Evolutionary conservation across 2,329 filamentous ascomycete species (phyloP), one percentile per base, ranked within the genome.

Genomic region (Talaromyces atroroseus): DNA sequence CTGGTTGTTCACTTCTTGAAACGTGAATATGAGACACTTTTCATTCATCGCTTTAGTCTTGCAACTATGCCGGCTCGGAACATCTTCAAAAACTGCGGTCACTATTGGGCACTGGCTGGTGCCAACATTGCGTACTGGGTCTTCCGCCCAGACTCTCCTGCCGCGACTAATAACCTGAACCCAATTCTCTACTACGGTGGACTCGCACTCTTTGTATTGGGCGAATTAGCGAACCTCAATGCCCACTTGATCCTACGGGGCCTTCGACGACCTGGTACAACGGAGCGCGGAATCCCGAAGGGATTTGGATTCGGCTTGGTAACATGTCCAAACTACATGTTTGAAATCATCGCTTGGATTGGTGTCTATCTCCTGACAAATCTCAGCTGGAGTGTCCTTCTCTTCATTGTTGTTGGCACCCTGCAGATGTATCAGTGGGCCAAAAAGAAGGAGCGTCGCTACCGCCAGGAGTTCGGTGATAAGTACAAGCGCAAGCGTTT

Each of bases 301-400:
- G 94, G 94, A 24, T 84, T 92, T 58, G 90, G 92, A 29, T 97
- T 96, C 74, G 80, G 78, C 61, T 75, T 89, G 36, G 92, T 99
- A 52, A 99, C 94, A 12, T 95, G 92, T 77, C 94, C 94, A 44
- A 99, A 99, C 78, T 99, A 99, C 78, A 84, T 95, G 78, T 97
- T 95, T 65, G 94, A 99, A 71, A 80, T 89, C 6, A 72, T 95
- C 38, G 84, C 92, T 0, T 99, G 94, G 94, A 65, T 89, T 29
- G 92, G 91, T 24, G 80, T 97, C 55, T 86, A 88, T 63, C 70
- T 95, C 45, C 82, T 92, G 54, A 91, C 85, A 65, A 86, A 89
- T 66, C 60, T 77, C 58, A 92, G 87, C 75, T 87, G 88, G 78
- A 82, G 85, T 51, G 89, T 94, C 0, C 77, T 85, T 16, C 64